Evolutionary conservation across 495 filamentous ascomycete species (phyloP), one percentile per base, ranked within the genome.

Genomic region (Penicillium bovifimosum): DNA sequence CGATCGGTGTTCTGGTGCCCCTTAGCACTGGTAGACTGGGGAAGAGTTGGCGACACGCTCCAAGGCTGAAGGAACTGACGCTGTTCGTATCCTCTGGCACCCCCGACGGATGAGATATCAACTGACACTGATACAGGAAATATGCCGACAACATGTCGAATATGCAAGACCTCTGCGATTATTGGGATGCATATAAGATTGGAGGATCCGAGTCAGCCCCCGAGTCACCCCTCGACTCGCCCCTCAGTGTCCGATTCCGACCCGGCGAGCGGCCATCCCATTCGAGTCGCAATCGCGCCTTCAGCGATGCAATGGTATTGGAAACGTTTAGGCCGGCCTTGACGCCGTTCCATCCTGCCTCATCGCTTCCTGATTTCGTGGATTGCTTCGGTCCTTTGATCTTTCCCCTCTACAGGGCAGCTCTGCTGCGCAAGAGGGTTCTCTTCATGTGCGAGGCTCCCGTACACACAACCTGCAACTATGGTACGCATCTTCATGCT

Each of bases 371-470:
- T 1, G 75, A 76, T 28, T 82, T 95, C 40, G 70, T 96, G 29
- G 86, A 92, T 48, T 80, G 79, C 9, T 95, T 96, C 64, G 93
- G 93, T 0, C 93, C 93, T 0, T 71, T 98, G 41, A 78, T 96
- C 16, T 97, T 95, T 62, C 90, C 93, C 0, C 75, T 98, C 32
- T 86, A 95, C 54, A 81, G 91, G 57, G 91, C 90, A n/a, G 89
- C 92, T 2, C 68, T 98, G 29, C 67, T 95, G 42, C 83, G 93
- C 35, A 92, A 95, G 67, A 80, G 93, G 44, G 89, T 98, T 44
- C 73, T 98, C 41, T 83, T 97, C 54, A 81, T 93, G 29, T 80
- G 80, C 10, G 82, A 90, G 62, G 86, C 91, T 11, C 93, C 93
- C 3, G 90, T 97, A 13, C 85, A 90, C 64, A 74, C 76, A 58